Conservation (phyloP, 2,329 filamentous ascomycete genomes). For the Paracorniculantispora psalliotae region DNA sequence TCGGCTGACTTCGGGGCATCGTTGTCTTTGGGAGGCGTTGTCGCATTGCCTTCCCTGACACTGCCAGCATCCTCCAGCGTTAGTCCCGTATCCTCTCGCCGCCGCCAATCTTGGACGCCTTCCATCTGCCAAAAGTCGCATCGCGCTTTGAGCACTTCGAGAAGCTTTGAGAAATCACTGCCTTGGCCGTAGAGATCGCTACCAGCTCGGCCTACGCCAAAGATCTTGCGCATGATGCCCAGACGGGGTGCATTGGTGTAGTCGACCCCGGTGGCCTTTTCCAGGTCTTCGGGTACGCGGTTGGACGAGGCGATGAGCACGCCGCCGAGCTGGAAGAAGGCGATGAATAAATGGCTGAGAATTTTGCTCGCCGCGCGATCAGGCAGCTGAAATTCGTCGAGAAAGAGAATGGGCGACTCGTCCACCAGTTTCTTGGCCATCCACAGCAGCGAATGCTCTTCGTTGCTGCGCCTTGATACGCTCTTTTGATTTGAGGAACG, state of each 20-base stretch:
- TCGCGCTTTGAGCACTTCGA: conserved; percentile 69
- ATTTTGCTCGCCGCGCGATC: conserved; percentile 75
- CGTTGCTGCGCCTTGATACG: conserved; percentile 17
- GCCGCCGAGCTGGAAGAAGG: conserved; percentile 77
- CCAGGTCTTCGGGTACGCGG: conserved; percentile 76
- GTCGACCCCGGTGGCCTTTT: conserved; percentile 67
- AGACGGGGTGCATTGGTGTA: conserved; percentile 54
- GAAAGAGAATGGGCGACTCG: conserved; percentile 69
- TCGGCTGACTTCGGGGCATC: conserved; percentile 20
- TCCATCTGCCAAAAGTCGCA: conserved; percentile 86
- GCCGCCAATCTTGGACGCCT: conserved; percentile 65
- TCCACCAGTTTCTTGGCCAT: conserved; percentile 72
- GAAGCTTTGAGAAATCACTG: conserved; percentile 70
- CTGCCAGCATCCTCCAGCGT: neutral
- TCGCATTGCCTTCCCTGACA: neutral
- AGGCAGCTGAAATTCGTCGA: conserved; percentile 80
- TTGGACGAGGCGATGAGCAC: conserved; percentile 78
- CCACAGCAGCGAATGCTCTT: conserved; percentile 64
- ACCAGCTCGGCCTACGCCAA: conserved; percentile 35
- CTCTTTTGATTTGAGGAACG: conserved; percentile 35
- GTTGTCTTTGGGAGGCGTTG: neutral
- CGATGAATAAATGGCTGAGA: conserved; percentile 70
- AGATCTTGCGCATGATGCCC: conserved; percentile 45
- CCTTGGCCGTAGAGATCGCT: conserved; percentile 53
- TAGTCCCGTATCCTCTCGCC: conserved; percentile 39